Percentiles rank a stretch among this genome's conserved stretches.
phyloP scores from a whole-genome alignment of 176 grass and related monocot genomes.

The Elymus sibiricus region DNA sequence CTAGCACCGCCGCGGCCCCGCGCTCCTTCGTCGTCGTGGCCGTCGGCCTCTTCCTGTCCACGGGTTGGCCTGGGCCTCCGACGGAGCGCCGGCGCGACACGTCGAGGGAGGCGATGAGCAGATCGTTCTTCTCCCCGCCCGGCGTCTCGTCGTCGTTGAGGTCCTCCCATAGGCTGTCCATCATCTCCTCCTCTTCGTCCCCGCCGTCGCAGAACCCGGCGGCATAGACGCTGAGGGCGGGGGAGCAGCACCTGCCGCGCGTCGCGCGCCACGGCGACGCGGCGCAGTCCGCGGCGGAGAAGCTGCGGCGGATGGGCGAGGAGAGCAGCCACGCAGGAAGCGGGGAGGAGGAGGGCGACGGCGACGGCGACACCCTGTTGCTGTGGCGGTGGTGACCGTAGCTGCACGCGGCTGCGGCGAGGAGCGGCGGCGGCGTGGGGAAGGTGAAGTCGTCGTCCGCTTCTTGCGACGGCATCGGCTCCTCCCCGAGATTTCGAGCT shows the following conservation, averaged over 20 bases:
- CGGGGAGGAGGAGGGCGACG: not conserved
- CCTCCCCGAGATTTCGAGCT: not conserved
- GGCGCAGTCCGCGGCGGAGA: conserved; percentile 49
- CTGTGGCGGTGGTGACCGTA: not conserved
- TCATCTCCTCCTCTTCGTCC: conserved; percentile 35
- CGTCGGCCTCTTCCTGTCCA: not conserved
- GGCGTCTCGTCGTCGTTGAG: conserved; percentile 44
- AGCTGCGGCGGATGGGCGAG: conserved; percentile 56
- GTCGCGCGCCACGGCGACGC: conserved; percentile 40
- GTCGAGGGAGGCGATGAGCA: conserved; percentile 8
- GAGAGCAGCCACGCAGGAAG: conserved; percentile 26
- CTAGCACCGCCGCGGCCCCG: not conserved
- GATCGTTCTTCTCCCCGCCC: not conserved
- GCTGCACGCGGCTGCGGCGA: not conserved
- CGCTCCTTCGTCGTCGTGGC: not conserved
- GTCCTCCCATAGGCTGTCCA: conserved; percentile 61
- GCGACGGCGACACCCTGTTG: not conserved
- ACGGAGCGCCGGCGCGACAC: conserved; percentile 27
- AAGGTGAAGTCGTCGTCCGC: conserved; percentile 35
- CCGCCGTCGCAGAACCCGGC: not conserved
- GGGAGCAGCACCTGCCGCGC: conserved; percentile 29
- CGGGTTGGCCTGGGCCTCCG: not conserved
- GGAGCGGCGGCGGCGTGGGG: conserved; percentile 29
- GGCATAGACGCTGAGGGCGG: conserved; percentile 37
- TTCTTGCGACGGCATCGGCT: not conserved